These are phyloP conservation scores for Pleodorina starrii DNA, from an alignment of 139 green algal genomes.

Conservation along the genomic window DNA sequence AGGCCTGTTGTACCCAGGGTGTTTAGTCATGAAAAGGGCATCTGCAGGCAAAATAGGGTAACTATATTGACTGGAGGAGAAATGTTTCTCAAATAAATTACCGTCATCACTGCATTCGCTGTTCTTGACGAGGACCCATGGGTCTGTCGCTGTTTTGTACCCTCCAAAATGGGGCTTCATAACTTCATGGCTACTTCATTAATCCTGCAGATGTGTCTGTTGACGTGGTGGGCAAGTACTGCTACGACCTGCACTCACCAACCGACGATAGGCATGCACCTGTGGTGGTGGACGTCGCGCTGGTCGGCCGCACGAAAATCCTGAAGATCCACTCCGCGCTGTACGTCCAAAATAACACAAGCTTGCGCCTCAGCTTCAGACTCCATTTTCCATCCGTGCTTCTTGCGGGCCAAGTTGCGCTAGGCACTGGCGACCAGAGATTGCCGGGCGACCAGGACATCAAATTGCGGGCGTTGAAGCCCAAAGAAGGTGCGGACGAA, in stretches of 20 bases:
- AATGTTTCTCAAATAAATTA: too few species aligned
- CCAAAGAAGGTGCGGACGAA: slow-evolving; percentile 58
- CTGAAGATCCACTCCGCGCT: slow-evolving; percentile 83
- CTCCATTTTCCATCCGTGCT: slow-evolving; percentile 79
- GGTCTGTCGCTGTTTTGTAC: too few species aligned
- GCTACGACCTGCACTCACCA: slow-evolving; percentile 81
- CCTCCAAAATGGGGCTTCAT: too few species aligned
- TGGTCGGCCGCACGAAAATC: slow-evolving; percentile 85
- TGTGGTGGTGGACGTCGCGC: slow-evolving; percentile 87
- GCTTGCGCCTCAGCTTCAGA: slow-evolving; percentile 67
- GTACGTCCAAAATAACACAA: slow-evolving; percentile 82
- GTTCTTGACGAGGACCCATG: too few species aligned
- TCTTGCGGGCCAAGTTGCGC: slow-evolving; percentile 52
- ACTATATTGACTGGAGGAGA: too few species aligned
- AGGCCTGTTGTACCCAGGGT: too few species aligned
- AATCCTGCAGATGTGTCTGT: slow-evolving; percentile 68
- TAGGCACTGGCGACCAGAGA: not conserved
- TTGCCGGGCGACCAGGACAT: slow-evolving; percentile 49
- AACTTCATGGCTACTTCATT: too few species aligned
- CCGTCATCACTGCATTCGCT: too few species aligned
- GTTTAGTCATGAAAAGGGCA: too few species aligned
- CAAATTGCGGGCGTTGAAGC: slow-evolving; percentile 60
- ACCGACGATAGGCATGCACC: slow-evolving; percentile 70
- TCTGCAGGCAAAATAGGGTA: too few species aligned
- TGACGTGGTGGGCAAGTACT: slow-evolving; percentile 92